Conservation (phyloP, 2,329 filamentous ascomycete species). For the Lasiodiplodia theobromae region DNA sequence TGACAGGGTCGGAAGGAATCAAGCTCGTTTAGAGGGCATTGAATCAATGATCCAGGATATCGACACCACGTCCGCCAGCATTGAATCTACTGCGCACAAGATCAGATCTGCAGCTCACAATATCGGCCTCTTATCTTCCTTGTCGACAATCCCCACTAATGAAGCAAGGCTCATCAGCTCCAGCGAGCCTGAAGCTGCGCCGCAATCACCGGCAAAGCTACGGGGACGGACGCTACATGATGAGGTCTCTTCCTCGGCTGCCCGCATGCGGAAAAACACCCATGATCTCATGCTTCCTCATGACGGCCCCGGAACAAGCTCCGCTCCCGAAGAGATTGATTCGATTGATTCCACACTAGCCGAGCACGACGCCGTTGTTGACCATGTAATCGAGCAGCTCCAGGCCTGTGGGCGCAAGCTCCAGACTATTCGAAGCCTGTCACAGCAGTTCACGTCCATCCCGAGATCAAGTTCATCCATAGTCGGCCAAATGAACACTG, state of each 20-base stretch:
- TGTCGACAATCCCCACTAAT: background rate
- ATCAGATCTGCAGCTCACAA: conserved; percentile 11
- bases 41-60: background rate
- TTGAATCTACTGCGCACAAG: conserved; percentile 14
- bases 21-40: background rate
- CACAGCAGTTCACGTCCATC: conserved; percentile 30
- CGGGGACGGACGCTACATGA: conserved; percentile 30
- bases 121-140: conserved; percentile 7
- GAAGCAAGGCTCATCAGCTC: background rate
- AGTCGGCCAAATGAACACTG: conserved; percentile 32
- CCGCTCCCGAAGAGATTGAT: conserved; percentile 32
- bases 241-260: background rate
- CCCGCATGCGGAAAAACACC: conserved; percentile 28
- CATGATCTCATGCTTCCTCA: background rate
- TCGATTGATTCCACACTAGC: conserved; percentile 49
- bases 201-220: conserved; percentile 1
- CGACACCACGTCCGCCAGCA: conserved; percentile 9
- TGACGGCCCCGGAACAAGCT: conserved; percentile 45
- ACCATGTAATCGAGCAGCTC: conserved; percentile 50
- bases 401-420: conserved; percentile 32
- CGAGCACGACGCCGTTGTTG: conserved; percentile 48
- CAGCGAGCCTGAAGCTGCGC: background rate
- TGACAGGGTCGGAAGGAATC: conserved; percentile 9
- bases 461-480: conserved; percentile 38
- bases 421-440: conserved; percentile 8